Evolutionary conservation across 1,284 basidiomycete species (phyloP).

Genomic region (Singerocomus inundabilis): DNA sequence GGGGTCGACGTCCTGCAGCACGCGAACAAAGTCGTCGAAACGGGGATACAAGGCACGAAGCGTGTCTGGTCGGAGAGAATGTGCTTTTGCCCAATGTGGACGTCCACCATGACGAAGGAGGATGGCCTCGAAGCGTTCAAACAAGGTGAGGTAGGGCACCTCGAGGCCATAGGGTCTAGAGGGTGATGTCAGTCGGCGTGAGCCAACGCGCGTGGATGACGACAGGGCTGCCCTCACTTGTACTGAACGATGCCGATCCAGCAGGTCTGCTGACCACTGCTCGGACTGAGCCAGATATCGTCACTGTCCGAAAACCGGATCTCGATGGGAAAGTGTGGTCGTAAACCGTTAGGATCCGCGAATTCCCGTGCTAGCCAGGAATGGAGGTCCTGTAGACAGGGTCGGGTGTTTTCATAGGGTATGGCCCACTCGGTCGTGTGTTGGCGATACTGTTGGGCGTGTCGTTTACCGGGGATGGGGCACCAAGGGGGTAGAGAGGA

Average conservation of each 20-base stretch:
- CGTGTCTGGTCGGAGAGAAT: slow-evolving; percentile 67
- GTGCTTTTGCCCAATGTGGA: slow-evolving; percentile 98
- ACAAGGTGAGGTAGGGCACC: slow-evolving; percentile 84
- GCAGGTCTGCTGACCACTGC: slow-evolving; percentile 75
- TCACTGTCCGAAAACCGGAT: slow-evolving; percentile 87
- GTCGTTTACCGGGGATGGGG: slow-evolving; percentile 21
- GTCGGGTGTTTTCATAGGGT: slow-evolving; percentile 61
- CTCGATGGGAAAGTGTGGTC: slow-evolving; percentile 93
- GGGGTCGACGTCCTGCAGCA: slow-evolving; percentile 79
- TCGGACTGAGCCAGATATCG: slow-evolving; percentile 93
- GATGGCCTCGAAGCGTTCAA: slow-evolving; percentile 79
- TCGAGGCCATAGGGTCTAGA: slow-evolving; percentile 84
- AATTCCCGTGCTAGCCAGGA: slow-evolving; percentile 75
- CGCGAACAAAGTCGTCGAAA: slow-evolving; percentile 76
- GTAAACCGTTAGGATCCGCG: slow-evolving; percentile 66
- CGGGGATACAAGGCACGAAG: slow-evolving; percentile 77
- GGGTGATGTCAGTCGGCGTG: slow-evolving; percentile 6
- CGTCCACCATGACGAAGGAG: slow-evolving; percentile 74
- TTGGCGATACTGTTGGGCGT: slow-evolving; percentile 62
- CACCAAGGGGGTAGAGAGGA: slow-evolving; percentile 1
- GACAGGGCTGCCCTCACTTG: slow-evolving; percentile 57
- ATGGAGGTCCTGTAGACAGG: slow-evolving; percentile 73
- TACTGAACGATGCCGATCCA: slow-evolving; percentile 98
- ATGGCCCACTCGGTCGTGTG: slow-evolving; percentile 94
- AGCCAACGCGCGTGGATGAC: slow-evolving; percentile 1